A percentile compares a stretch with the other conserved stretches of the same genome.
These are phyloP conservation scores for Moricandia moricandioides DNA, from an alignment of 345 rosid genomes.

Conservation along the genomic window DNA sequence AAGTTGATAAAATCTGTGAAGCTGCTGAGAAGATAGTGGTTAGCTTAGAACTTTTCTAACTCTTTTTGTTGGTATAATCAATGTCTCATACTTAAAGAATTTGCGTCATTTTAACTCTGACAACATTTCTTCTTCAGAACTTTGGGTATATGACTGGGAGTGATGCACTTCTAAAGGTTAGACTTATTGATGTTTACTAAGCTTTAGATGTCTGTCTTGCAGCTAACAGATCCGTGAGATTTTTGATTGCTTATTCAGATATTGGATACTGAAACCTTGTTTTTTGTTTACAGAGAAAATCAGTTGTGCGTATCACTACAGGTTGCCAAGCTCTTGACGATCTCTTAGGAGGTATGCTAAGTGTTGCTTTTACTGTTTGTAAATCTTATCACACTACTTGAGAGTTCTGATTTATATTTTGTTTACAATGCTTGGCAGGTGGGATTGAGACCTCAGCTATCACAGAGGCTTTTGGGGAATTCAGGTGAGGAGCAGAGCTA, in stretches of 20 bases:
- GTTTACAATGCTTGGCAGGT: conserved; percentile 47
- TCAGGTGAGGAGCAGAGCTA: conserved; percentile 52
- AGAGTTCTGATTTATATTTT: not conserved
- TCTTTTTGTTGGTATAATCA: not conserved
- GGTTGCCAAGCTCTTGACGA: conserved; percentile 97
- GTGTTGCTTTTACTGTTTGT: not conserved
- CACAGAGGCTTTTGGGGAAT: conserved; percentile 96
- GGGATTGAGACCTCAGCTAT: conserved; percentile 77
- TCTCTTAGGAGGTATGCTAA: conserved; percentile 68
- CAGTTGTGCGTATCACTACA: conserved; percentile 74
- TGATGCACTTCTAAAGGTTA: conserved; percentile 81
- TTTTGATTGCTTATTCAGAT: not conserved
- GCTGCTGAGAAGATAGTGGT: conserved; percentile 98
- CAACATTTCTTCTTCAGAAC: conserved; percentile 47
- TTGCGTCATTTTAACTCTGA: not conserved
- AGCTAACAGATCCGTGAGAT: not conserved
- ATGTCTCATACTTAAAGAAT: not conserved
- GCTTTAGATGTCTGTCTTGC: not conserved
- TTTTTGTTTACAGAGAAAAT: conserved; percentile 54
- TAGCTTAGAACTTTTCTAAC: conserved; percentile 22
- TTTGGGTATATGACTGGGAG: conserved; percentile 88
- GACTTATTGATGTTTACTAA: conserved; percentile 17
- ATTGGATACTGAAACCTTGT: not conserved
- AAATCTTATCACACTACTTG: not conserved
- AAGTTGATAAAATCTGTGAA: conserved; percentile 95